Evolutionary conservation across 495 filamentous ascomycete genomes (phyloP).

Genomic region (Tuber aestivum): DNA sequence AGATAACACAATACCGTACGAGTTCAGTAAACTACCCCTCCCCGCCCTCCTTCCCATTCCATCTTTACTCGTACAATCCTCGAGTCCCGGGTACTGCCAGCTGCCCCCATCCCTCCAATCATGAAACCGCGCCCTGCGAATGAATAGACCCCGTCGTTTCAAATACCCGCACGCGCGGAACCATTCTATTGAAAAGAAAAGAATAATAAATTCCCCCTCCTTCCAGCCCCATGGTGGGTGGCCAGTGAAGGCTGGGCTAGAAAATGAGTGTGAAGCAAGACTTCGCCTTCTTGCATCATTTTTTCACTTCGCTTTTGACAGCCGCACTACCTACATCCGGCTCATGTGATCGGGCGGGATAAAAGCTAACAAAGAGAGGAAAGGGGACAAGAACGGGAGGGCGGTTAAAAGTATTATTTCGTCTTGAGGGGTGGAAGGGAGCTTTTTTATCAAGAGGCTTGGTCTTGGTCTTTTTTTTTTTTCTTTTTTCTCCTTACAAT

Average conservation of each 20-base stretch:
- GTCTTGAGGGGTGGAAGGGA: not conserved
- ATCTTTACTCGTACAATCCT: no score
- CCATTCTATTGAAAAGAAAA: not conserved
- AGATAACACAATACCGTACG: not conserved
- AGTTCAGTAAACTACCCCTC: no score
- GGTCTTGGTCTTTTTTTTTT: not conserved
- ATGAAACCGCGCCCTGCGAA: not conserved
- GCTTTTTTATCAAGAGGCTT: conserved; percentile 1
- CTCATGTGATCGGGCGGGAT: not conserved
- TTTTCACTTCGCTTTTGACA: not conserved
- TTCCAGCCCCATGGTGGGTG: not conserved
- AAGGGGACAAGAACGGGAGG: not conserved
- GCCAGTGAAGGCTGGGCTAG: not conserved
- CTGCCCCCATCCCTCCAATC: not conserved
- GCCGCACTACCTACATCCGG: not conserved
- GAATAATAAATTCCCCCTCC: not conserved
- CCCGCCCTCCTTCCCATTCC: not conserved
- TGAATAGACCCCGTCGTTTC: not conserved
- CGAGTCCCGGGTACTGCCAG: no score
- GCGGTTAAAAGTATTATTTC: conserved; percentile 4
- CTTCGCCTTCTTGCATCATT: not conserved
- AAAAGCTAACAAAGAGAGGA: not conserved
- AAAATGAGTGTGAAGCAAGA: not conserved
- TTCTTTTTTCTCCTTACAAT: no score
- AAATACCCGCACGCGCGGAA: not conserved